A percentile compares a stretch with the other conserved stretches of the same genome.
phyloP scores from a whole-genome alignment of 164 flowering plant species.

The Sextonia rubra region DNA sequence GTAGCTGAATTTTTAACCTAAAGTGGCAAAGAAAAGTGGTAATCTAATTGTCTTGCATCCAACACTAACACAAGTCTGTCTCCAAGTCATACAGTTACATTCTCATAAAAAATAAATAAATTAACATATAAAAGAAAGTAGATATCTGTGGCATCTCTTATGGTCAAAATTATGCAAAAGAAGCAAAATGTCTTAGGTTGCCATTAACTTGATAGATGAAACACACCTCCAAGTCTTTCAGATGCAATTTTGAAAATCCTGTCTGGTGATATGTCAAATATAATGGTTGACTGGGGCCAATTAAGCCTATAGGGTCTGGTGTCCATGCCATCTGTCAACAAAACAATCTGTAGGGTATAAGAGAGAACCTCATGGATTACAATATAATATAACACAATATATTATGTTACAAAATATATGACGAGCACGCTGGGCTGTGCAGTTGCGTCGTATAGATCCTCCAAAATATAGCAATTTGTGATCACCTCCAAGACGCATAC shows the following conservation, averaged over 20 bases:
- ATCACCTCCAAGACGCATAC: no score
- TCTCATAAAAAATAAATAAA: neutral
- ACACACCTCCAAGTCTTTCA: conserved; percentile 59
- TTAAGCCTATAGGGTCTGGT: conserved; percentile 79
- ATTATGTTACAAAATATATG: no score
- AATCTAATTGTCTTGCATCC: no score
- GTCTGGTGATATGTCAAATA: conserved; percentile 72
- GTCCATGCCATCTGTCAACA: conserved; percentile 94
- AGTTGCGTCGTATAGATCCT: no score
- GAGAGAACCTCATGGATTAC: conserved; percentile 11
- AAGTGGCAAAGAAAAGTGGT: no score
- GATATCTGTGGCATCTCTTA: neutral
- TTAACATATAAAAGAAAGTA: neutral
- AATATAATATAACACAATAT: no score
- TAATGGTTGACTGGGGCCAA: conserved; percentile 72
- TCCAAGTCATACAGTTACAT: neutral
- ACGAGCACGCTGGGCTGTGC: no score
- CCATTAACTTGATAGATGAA: neutral
- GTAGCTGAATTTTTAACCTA: no score
- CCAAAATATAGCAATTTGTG: no score
- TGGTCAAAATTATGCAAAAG: neutral
- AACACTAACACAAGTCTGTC: no score
- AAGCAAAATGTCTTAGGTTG: neutral
- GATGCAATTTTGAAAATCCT: conserved; percentile 41
- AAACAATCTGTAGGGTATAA: conserved; percentile 60